Percentiles rank a stretch among this genome's conserved stretches.
These are phyloP conservation scores for Pythium apleroticum DNA, from an alignment of 352 stramenopile species.

Conservation along the genomic window DNA sequence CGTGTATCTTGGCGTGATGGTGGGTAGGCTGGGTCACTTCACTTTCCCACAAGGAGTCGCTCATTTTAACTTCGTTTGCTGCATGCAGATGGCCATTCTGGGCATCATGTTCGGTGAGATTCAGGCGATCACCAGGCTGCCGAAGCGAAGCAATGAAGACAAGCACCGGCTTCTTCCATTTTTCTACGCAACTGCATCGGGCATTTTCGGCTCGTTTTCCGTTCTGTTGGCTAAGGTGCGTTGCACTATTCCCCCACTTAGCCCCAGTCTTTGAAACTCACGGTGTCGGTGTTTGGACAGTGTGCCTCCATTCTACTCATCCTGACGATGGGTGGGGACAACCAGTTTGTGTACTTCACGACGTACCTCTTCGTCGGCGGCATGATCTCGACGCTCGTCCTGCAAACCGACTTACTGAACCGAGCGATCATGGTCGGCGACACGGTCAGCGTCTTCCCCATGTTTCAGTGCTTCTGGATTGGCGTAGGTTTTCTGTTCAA, in stretches of 20 bases:
- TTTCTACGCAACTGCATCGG: slow-evolving; percentile 77
- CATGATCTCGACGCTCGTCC: slow-evolving; percentile 78
- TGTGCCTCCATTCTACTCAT: slow-evolving; percentile 83
- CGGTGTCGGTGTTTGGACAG: slow-evolving; percentile 20
- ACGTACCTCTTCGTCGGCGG: slow-evolving; percentile 83
- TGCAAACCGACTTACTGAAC: slow-evolving; percentile 85
- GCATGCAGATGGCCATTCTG: slow-evolving; percentile 50
- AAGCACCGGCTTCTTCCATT: slow-evolving; percentile 74
- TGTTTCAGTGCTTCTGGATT: slow-evolving; percentile 91
- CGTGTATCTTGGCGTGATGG: slow-evolving; percentile 77
- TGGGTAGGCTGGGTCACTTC: slow-evolving; percentile 21
- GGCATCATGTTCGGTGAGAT: slow-evolving; percentile 74
- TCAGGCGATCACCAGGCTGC: slow-evolving; percentile 56
- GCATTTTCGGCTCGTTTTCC: slow-evolving; percentile 83
- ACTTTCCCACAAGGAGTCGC: not conserved
- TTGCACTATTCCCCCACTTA: not conserved
- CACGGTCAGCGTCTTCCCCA: slow-evolving; percentile 84
- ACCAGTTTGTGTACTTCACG: slow-evolving; percentile 85
- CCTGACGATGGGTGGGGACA: slow-evolving; percentile 70
- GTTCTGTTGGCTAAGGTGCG: slow-evolving; percentile 77
- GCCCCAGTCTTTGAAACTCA: not conserved
- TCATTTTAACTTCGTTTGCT: slow-evolving; percentile 8
- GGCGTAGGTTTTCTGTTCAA: slow-evolving; percentile 38
- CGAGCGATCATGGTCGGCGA: slow-evolving; percentile 82
- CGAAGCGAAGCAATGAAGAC: slow-evolving; percentile 48